A percentile compares a stretch with the other conserved stretches of the same genome.
phyloP scores from a whole-genome alignment of 176 grass and related monocot species.

The Poa pratensis region DNA sequence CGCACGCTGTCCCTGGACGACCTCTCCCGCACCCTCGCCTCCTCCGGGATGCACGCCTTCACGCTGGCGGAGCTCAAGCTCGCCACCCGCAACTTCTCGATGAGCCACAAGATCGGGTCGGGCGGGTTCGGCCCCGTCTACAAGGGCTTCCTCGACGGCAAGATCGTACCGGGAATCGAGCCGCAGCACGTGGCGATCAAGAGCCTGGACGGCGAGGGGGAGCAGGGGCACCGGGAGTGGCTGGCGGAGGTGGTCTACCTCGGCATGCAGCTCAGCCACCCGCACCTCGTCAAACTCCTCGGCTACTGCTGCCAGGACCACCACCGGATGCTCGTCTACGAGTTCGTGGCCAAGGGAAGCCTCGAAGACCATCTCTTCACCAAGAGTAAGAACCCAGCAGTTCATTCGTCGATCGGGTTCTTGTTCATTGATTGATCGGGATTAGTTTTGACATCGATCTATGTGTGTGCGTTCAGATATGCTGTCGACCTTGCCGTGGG shows the following conservation, averaged over 20 bases:
- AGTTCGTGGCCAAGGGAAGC: slow-evolving; percentile 76
- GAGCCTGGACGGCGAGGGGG: slow-evolving; percentile 73
- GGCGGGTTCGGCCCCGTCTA: slow-evolving; percentile 94
- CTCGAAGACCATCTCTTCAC: slow-evolving; percentile 89
- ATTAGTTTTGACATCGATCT: too few relatives aligned
- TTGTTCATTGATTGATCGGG: too few relatives aligned
- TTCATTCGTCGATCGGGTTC: too few relatives aligned
- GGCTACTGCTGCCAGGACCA: slow-evolving; percentile 84
- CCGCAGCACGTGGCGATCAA: slow-evolving; percentile 84
- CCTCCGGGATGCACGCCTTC: slow-evolving; percentile 76
- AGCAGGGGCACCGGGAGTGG: slow-evolving; percentile 84
- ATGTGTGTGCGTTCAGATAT: slow-evolving; percentile 38
- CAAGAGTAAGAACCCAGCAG: slow-evolving; percentile 42
- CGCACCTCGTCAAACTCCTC: slow-evolving; percentile 80
- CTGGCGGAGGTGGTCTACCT: slow-evolving; percentile 85
- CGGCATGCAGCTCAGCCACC: slow-evolving; percentile 71
- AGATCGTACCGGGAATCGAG: slow-evolving; percentile 50
- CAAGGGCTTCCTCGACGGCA: slow-evolving; percentile 76
- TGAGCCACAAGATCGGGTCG: slow-evolving; percentile 60
- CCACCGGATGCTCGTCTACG: slow-evolving; percentile 91
- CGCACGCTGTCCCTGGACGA: slow-evolving; percentile 55
- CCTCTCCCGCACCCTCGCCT: slow-evolving; percentile 63
- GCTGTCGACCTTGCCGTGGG: slow-evolving; percentile 73
- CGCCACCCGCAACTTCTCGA: slow-evolving; percentile 59
- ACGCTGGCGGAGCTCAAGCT: slow-evolving; percentile 56